A percentile compares a stretch with the other conserved stretches of the same genome.
Conservation (phyloP, 2,329 filamentous ascomycete species). For the Aspergillus sp. region DNA sequence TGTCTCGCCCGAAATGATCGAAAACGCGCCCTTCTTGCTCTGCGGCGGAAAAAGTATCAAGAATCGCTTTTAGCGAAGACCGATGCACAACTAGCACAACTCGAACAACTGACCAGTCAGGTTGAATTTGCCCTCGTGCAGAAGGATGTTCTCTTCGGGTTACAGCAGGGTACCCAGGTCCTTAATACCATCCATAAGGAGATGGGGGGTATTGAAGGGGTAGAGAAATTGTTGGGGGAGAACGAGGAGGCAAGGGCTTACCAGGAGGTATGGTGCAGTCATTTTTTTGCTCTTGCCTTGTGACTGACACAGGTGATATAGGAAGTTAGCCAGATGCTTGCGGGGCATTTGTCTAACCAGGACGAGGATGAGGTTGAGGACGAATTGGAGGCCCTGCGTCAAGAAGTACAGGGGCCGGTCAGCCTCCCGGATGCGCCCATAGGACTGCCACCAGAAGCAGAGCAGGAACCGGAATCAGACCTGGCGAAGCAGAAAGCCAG, state of each 20-base stretch:
- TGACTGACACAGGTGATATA: conserved; percentile 42
- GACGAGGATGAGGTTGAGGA: conserved; percentile 99
- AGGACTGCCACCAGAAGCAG: conserved; percentile 34
- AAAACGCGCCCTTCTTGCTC: conserved; percentile 78
- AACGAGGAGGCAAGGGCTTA: conserved; percentile 89
- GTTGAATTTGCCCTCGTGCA: conserved; percentile 97
- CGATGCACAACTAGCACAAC: conserved; percentile 88
- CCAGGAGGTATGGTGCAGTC: conserved; percentile 67
- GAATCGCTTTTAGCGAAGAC: conserved; percentile 86
- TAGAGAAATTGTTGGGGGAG: conserved; percentile 95
- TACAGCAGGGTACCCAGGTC: conserved; percentile 89
- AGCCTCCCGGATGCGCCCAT: conserved; percentile 46
- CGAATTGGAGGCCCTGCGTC: conserved; percentile 81
- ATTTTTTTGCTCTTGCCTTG: background rate
- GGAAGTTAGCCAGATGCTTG: conserved; percentile 92
- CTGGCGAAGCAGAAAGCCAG: conserved; percentile 39
- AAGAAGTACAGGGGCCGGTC: conserved; percentile 55
- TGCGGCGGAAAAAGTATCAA: conserved; percentile 96
- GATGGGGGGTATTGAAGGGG: conserved; percentile 92
- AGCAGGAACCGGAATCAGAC: conserved; percentile 19
- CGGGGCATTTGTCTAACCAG: conserved; percentile 84
- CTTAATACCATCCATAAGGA: conserved; percentile 90
- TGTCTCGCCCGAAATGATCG: conserved; percentile 83
- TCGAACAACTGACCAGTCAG: conserved; percentile 83
- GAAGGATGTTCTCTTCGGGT: conserved; percentile 90